Evolutionary conservation across 2,329 filamentous ascomycete species (phyloP).

Genomic region (Fonsecaea multimorphosa): DNA sequence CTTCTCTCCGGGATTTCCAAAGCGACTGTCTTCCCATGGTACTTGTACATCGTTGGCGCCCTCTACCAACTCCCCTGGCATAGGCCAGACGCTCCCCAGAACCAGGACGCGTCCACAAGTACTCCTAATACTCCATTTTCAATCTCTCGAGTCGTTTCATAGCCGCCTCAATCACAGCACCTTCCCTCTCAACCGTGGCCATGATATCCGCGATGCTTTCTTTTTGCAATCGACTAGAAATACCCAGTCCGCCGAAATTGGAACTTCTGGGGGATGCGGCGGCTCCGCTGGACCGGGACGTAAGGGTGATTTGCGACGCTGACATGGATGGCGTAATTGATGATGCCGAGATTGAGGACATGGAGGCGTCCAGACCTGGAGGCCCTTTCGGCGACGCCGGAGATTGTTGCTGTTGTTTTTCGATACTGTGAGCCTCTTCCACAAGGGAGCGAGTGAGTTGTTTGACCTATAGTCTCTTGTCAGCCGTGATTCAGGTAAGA

Average conservation of each 20-base stretch:
- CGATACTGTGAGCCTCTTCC: conserved; percentile 46
- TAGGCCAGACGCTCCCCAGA: not conserved
- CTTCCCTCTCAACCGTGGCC: conserved; percentile 58
- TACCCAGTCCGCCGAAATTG: conserved; percentile 19
- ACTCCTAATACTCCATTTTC: conserved; percentile 33
- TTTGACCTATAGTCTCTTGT: conserved; percentile 46
- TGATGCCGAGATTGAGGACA: conserved; percentile 24
- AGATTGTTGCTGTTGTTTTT: conserved; percentile 40
- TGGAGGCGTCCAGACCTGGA: conserved; percentile 14
- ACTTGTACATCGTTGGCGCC: not conserved
- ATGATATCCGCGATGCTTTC: conserved; percentile 56
- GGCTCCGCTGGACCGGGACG: conserved; percentile 37
- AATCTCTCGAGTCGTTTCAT: conserved; percentile 37
- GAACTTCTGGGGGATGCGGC: conserved; percentile 7
- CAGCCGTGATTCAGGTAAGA: conserved; percentile 8
- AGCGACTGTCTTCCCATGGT: not conserved
- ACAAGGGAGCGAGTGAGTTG: conserved; percentile 48
- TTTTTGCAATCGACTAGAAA: conserved; percentile 47
- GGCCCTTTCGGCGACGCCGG: conserved; percentile 25
- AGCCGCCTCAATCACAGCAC: conserved; percentile 39
- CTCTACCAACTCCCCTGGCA: not conserved
- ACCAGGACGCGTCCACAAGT: not conserved
- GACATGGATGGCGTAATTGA: conserved; percentile 26
- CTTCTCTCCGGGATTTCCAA: not conserved
- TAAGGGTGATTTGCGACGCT: conserved; percentile 36